phyloP scores from a whole-genome alignment of 2,329 filamentous ascomycete genomes.

The Zopfia rhizophila region DNA sequence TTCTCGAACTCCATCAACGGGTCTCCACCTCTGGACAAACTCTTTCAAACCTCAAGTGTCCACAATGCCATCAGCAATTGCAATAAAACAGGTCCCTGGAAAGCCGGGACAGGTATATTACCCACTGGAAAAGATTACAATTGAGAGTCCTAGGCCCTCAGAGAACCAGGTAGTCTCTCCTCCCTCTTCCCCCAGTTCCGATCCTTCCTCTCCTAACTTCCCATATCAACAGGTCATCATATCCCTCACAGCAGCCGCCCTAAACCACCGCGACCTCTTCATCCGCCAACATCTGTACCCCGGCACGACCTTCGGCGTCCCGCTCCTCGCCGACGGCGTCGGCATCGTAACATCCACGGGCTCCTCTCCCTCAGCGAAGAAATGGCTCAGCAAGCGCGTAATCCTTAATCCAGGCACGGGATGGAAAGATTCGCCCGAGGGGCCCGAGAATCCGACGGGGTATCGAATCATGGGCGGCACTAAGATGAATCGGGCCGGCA shows the following conservation, averaged over 20 bases:
- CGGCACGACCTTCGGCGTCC: conserved; percentile 79
- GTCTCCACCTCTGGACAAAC: too few relatives aligned
- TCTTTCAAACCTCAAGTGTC: too few relatives aligned
- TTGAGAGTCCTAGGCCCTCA: conserved; percentile 38
- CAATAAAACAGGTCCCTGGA: conserved; percentile 76
- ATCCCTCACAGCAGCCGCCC: conserved; percentile 78
- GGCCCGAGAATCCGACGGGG: conserved; percentile 71
- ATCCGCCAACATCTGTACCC: conserved; percentile 94
- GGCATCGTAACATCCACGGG: conserved; percentile 77
- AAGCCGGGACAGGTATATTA: conserved; percentile 92
- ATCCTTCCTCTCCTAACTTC: background rate
- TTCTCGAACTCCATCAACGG: too few relatives aligned
- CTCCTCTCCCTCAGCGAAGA: conserved; percentile 60
- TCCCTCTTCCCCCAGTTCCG: background rate
- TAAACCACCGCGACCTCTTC: conserved; percentile 97
- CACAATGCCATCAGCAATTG: conserved; percentile 65
- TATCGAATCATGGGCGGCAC: conserved; percentile 78
- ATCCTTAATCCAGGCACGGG: conserved; percentile 81
- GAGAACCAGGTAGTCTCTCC: conserved; percentile 38
- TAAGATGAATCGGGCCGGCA: conserved; percentile 71
- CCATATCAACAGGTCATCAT: conserved; percentile 71
- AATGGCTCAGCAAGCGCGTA: conserved; percentile 74
- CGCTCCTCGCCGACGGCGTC: conserved; percentile 84
- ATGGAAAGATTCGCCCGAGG: conserved; percentile 77
- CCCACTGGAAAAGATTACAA: conserved; percentile 59